These are phyloP conservation scores for Gossypium gossypioides DNA, from an alignment of 441 rosid genomes.

Conservation along the genomic window DNA sequence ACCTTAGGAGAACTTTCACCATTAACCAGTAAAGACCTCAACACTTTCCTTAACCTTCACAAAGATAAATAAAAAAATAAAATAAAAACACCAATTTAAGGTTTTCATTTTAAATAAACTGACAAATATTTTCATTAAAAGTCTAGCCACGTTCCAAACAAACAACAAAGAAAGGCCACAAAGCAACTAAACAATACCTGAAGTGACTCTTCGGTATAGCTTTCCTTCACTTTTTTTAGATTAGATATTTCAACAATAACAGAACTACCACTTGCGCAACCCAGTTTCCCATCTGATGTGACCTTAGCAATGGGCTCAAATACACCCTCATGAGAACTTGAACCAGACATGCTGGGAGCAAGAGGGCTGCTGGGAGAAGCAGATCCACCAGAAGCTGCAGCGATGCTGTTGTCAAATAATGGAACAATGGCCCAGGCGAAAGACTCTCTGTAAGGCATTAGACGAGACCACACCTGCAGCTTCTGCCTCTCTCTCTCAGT, in stretches of 20 bases:
- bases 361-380: constrained; percentile 99
- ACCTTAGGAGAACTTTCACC: not conserved
- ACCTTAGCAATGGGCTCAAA: constrained; percentile 80
- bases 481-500: constrained; percentile 98
- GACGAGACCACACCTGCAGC: constrained; percentile 97
- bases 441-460: constrained; percentile 96
- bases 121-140: not conserved
- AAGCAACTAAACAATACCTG: constrained; percentile 46
- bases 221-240: constrained; percentile 93
- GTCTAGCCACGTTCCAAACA: not conserved
- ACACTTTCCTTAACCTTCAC: not conserved
- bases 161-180: not conserved
- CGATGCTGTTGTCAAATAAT: constrained; percentile 79
- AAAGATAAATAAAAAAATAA: not conserved
- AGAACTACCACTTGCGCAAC: constrained; percentile 78
- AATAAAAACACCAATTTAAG: not conserved
- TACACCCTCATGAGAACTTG: constrained; percentile 76
- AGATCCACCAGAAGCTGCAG: constrained; percentile 75
- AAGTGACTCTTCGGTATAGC: constrained; percentile 90
- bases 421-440: constrained; percentile 99
- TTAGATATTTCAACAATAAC: constrained; percentile 90
- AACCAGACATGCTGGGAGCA: constrained; percentile 77
- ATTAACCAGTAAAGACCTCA: not conserved
- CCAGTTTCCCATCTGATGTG: constrained; percentile 81
- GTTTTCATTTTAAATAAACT: not conserved